These are phyloP conservation scores for Aspergillus egyptiacus DNA, from an alignment of 495 filamentous ascomycete species.

Conservation along the genomic window DNA sequence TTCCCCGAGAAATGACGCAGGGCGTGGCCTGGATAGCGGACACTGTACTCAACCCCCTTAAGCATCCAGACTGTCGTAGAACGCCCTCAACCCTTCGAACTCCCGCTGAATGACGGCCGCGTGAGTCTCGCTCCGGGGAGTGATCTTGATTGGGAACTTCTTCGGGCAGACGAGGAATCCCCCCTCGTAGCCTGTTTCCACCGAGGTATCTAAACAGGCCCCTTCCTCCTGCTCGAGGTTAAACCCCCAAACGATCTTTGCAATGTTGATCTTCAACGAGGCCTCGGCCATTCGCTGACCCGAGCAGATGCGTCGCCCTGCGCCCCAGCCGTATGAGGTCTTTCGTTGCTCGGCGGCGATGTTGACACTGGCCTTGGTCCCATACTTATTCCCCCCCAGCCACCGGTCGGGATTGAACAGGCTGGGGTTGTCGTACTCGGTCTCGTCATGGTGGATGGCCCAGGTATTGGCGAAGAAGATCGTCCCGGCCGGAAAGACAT, in stretches of 20 bases:
- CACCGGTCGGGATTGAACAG: not conserved
- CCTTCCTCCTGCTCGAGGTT: not conserved
- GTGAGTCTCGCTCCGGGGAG: not conserved
- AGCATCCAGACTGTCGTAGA: not conserved
- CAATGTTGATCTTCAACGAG: constrained; percentile 3
- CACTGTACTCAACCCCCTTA: too few relatives aligned
- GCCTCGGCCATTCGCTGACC: constrained; percentile 4
- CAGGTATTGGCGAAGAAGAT: constrained; percentile 5
- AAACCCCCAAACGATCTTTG: constrained; percentile 2
- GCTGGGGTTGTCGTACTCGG: not conserved
- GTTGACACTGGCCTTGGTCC: not conserved
- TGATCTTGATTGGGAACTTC: not conserved
- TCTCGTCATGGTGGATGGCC: constrained; percentile 4
- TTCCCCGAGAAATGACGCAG: too few relatives aligned
- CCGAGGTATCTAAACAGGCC: not conserved
- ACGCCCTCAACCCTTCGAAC: constrained; percentile 1
- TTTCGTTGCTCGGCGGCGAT: not conserved
- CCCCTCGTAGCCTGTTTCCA: constrained; percentile 1
- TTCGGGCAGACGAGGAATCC: constrained; percentile 1
- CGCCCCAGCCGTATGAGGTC: constrained; percentile 2
- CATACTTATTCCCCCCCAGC: not conserved
- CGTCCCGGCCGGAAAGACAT: not conserved
- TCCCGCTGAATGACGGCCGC: not conserved
- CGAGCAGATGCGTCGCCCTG: constrained; percentile 1
- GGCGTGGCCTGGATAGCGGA: too few relatives aligned